phyloP scores from a whole-genome alignment of 768 basidiomycete species.

The Amyloporia xantha region DNA sequence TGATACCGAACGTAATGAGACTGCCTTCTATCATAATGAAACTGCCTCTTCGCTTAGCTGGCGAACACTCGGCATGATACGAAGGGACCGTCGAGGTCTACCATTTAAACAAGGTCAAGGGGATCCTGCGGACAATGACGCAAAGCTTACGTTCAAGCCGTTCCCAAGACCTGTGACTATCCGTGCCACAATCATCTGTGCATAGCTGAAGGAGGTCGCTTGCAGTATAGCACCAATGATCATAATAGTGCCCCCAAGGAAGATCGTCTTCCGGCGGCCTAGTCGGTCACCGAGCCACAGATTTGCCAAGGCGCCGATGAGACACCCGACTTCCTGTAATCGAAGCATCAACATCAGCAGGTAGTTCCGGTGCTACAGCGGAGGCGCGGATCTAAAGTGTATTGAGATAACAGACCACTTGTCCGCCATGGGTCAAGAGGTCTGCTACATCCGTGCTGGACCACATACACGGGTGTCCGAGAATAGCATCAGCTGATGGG shows the following conservation, averaged over 20 bases:
- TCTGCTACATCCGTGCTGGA: no score
- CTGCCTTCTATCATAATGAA: conserved; percentile 62
- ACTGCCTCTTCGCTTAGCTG: conserved; percentile 50
- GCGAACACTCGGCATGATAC: conserved; percentile 63
- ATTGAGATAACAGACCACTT: no score
- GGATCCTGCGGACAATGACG: not conserved
- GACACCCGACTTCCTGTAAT: conserved; percentile 56
- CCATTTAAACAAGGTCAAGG: not conserved
- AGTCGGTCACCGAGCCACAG: conserved; percentile 54
- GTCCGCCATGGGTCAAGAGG: no score
- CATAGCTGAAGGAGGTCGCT: conserved; percentile 47
- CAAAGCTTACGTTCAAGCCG: conserved; percentile 46
- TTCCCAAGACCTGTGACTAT: conserved; percentile 60
- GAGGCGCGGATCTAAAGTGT: no score
- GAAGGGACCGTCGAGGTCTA: conserved; percentile 61
- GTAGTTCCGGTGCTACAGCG: not conserved
- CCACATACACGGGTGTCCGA: not conserved
- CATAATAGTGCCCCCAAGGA: conserved; percentile 53
- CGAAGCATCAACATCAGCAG: not conserved
- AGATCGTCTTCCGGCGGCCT: conserved; percentile 53
- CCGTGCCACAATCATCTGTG: conserved; percentile 56
- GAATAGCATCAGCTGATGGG: not conserved
- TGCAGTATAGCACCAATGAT: conserved; percentile 58
- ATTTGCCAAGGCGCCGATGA: conserved; percentile 57
- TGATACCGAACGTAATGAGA: conserved; percentile 57